A percentile compares a stretch with the other conserved stretches of the same genome.
Conservation (phyloP, 108 stramenopile genomes). For the Conticribra guillardii region DNA sequence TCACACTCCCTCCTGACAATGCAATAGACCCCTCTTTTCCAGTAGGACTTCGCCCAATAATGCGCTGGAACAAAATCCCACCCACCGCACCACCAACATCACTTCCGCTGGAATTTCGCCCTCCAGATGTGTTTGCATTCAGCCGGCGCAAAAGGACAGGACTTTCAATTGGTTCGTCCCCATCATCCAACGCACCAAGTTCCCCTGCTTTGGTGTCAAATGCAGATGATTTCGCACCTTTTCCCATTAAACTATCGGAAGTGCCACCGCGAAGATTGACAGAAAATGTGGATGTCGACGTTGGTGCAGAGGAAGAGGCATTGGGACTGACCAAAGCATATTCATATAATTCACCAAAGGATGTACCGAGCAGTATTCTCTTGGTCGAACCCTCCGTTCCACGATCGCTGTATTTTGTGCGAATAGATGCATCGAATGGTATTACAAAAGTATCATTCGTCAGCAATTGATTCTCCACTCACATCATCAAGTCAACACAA, state of each 20-base stretch:
- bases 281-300: constrained; percentile 22
- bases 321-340: constrained; percentile 66
- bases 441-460: too few species aligned
- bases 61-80: constrained; percentile 41
- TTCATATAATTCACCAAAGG: constrained; percentile 81
- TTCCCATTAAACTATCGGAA: constrained; percentile 24
- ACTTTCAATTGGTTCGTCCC: constrained; percentile 33
- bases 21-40: constrained; percentile 31
- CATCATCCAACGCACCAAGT: constrained; percentile 37
- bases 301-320: constrained; percentile 24
- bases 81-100: constrained; percentile 33
- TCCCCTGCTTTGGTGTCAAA: constrained; percentile 51
- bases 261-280: constrained; percentile 22
- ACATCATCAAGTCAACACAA: too few species aligned
- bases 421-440: too few species aligned
- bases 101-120: constrained; percentile 8
- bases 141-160: constrained; percentile 41
- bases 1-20: constrained; percentile 36
- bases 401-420: constrained; percentile 59
- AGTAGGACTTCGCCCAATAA: constrained; percentile 3
- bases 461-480: too few species aligned
- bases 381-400: constrained; percentile 86
- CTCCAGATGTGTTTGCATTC: constrained; percentile 15
- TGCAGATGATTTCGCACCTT: constrained; percentile 29
- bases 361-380: constrained; percentile 77